These are phyloP conservation scores for Mortierella sp. DNA, from an alignment of 371 early-diverging fungal genomes.

Conservation along the genomic window DNA sequence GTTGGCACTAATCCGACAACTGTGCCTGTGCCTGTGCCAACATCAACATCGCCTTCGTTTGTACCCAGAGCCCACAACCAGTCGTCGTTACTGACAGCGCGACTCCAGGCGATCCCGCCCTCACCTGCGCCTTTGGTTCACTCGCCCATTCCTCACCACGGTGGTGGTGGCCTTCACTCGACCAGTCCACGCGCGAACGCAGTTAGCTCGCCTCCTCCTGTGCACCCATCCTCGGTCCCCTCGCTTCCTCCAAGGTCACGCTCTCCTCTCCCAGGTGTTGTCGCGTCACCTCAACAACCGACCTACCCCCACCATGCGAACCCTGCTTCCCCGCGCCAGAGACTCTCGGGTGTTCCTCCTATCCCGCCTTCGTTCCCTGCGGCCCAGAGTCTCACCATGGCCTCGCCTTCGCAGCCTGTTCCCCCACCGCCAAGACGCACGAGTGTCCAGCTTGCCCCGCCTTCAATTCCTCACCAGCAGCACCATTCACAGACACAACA, in stretches of 20 bases:
- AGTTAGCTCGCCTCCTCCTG: conserved; percentile 36
- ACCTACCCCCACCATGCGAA: conserved; percentile 6
- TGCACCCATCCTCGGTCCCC: conserved; percentile 18
- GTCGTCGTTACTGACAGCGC: conserved; percentile 42
- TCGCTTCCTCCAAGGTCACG: conserved; percentile 46
- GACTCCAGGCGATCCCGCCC: conserved; percentile 30
- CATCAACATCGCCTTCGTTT: conserved; percentile 27
- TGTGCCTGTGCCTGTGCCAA: conserved; percentile 12
- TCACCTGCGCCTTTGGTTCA: conserved; percentile 35
- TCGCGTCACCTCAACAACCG: conserved; percentile 23
- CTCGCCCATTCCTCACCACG: conserved; percentile 36
- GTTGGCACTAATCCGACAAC: conserved; percentile 14
- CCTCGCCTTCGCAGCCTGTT: conserved; percentile 37
- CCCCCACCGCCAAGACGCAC: conserved; percentile 53
- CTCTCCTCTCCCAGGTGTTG: conserved; percentile 36
- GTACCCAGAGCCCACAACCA: conserved; percentile 34
- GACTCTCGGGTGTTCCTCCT: conserved; percentile 35
- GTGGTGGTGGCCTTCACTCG: conserved; percentile 15
- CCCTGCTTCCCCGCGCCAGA: conserved; percentile 33
- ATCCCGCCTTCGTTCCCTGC: conserved; percentile 20
- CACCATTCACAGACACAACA: conserved; percentile 10
- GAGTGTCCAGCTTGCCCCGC: conserved; percentile 39
- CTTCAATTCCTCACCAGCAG: conserved; percentile 15
- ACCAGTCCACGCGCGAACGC: conserved; percentile 19
- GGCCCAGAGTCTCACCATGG: conserved; percentile 28